Evolutionary conservation across 2,329 filamentous ascomycete genomes (phyloP).

Genomic region (Cercospora zeina): DNA sequence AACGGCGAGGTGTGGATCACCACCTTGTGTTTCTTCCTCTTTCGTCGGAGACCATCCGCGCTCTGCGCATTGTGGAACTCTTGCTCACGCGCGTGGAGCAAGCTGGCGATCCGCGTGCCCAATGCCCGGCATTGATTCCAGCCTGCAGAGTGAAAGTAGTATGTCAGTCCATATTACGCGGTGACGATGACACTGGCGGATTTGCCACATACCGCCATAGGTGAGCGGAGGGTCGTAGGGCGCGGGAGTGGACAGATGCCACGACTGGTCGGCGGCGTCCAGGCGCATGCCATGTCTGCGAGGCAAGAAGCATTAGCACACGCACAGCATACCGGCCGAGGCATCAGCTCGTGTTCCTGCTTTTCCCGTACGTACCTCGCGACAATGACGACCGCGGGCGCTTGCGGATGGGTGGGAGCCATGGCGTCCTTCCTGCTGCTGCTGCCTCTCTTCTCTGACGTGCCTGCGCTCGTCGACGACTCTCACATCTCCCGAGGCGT

Average conservation of each 20-base stretch:
- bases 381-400: conserved; percentile 53
- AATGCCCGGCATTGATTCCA: conserved; percentile 84
- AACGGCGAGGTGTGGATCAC: conserved; percentile 94
- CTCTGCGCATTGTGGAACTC: conserved; percentile 43
- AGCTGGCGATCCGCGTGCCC: conserved; percentile 77
- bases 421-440: conserved; percentile 4
- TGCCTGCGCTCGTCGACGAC: not conserved
- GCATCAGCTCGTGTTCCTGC: conserved; percentile 18
- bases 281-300: conserved; percentile 84
- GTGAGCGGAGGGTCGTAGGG: conserved; percentile 95
- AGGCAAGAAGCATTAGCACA: conserved; percentile 9
- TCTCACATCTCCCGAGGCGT: not conserved
- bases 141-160: conserved; percentile 48
- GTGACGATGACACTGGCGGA: not conserved
- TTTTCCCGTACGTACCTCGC: conserved; percentile 48
- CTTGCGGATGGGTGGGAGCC: conserved; percentile 35
- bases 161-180: not conserved
- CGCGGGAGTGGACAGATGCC: conserved; percentile 88
- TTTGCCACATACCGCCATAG: conserved; percentile 58
- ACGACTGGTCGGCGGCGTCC: conserved; percentile 90
- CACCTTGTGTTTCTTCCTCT: conserved; percentile 68
- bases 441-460: not conserved
- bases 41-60: conserved; percentile 27
- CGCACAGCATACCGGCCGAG: conserved; percentile 16
- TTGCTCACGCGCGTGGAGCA: conserved; percentile 57